Conservation (phyloP, 1,139 yeast species). For the Komagataea norvegica region DNA sequence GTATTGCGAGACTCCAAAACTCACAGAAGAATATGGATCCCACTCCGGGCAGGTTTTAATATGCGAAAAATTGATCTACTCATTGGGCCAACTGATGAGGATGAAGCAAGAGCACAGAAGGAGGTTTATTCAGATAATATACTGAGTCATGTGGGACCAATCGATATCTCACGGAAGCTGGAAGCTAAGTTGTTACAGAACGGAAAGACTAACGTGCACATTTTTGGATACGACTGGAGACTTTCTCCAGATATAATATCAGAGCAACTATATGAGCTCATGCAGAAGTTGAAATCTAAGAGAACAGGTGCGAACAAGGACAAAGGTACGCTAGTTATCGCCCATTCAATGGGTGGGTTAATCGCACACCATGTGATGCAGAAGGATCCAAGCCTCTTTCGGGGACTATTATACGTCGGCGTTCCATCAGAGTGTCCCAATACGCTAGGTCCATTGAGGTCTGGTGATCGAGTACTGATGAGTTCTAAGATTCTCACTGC, state of each 20-base stretch:
- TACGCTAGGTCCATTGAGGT: conserved; percentile 78
- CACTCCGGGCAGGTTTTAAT: conserved; percentile 79
- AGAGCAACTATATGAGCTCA: conserved; percentile 42
- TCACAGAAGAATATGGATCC: conserved; percentile 74
- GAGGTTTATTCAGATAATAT: conserved; percentile 70
- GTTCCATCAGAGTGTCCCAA: conserved; percentile 82
- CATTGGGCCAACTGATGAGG: conserved; percentile 68
- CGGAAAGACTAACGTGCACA: conserved; percentile 59
- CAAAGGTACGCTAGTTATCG: conserved; percentile 63
- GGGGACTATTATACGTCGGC: conserved; percentile 78
- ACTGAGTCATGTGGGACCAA: conserved; percentile 79
- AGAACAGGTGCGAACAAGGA: conserved; percentile 20
- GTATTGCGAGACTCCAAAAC: conserved; percentile 66
- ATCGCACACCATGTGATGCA: conserved; percentile 78
- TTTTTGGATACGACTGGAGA: conserved; percentile 92
- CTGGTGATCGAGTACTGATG: conserved; percentile 74
- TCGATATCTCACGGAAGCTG: conserved; percentile 66
- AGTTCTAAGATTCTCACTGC: conserved; percentile 72
- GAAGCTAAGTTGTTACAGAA: conserved; percentile 53
- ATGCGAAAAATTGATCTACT: conserved; percentile 62
- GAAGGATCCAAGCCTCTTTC: conserved; percentile 56
- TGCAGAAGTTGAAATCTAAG: conserved; percentile 41
- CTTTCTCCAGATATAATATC: conserved; percentile 58
- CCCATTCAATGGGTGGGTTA: conserved; percentile 93
- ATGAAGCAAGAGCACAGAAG: conserved; percentile 46